These are phyloP conservation scores for Fusarium sp. DNA, from an alignment of 2,329 filamentous ascomycete genomes.

Conservation along the genomic window DNA sequence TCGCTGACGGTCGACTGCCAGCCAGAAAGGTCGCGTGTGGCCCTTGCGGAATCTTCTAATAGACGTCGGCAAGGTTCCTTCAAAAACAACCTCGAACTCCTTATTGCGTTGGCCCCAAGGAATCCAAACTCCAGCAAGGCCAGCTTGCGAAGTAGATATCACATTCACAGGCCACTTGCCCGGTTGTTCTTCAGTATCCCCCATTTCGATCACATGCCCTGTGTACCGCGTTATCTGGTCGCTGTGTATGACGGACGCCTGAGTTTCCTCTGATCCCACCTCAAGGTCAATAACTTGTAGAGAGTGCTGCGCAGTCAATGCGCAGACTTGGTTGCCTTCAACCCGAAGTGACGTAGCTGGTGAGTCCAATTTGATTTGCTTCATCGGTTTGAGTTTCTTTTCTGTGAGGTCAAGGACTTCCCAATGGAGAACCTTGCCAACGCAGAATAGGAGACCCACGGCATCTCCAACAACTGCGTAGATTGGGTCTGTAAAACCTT, in stretches of 20 bases:
- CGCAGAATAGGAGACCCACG: conserved; percentile 68
- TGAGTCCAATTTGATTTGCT: conserved; percentile 63
- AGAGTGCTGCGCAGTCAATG: conserved; percentile 66
- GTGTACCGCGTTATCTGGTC: conserved; percentile 60
- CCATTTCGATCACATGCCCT: conserved; percentile 61
- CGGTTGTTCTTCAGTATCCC: conserved; percentile 45
- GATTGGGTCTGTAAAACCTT: conserved; percentile 60
- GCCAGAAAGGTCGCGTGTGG: conserved; percentile 65
- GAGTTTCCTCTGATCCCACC: conserved; percentile 50
- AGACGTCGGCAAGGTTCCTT: conserved; percentile 66
- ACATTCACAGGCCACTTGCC: conserved; percentile 58
- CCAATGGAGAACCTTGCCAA: conserved; percentile 66
- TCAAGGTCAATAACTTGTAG: conserved; percentile 65
- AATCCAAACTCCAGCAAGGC: conserved; percentile 63
- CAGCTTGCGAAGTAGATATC: conserved; percentile 60
- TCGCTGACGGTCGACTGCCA: conserved; percentile 48
- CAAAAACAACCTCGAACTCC: conserved; percentile 63
- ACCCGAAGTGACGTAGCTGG: conserved; percentile 63
- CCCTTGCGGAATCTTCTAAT: conserved; percentile 67
- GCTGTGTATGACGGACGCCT: conserved; percentile 57
- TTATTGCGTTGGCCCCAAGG: conserved; percentile 56
- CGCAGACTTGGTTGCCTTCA: conserved; percentile 61
- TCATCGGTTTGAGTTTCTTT: conserved; percentile 63
- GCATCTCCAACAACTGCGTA: conserved; percentile 67
- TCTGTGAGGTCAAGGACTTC: conserved; percentile 63